Evolutionary conservation across 2,329 filamentous ascomycete species (phyloP), one percentile per base, ranked within the genome.

Genomic region (Xylaria sp.): DNA sequence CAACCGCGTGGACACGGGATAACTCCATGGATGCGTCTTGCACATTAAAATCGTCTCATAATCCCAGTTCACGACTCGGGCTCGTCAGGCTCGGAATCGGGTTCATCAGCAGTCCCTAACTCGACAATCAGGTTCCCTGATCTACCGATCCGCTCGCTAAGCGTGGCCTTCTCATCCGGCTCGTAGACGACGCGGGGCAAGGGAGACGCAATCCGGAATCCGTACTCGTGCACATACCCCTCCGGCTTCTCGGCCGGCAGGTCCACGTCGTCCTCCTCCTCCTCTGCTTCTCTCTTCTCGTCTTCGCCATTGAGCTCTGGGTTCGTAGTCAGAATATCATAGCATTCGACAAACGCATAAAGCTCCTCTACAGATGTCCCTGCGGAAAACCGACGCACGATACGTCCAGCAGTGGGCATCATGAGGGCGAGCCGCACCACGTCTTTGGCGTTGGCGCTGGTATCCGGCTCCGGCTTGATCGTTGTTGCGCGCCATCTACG

Each of bases 301-400:
- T 71, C 68, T 26, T 70, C 71, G 42, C 69, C 71, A 26, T 77
- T 79, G 1, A 94, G 74, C 6, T 72, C 70, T 3, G 70, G 65
- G 51, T 72, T 72, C n/a, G 68, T 72, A 26, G 65, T 72, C 33
- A 71, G 38, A 13, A 91, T 74, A 61, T 93, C 90, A 78, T 94
- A 91, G 81, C 95, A 98, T 77, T 99, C 96, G 2, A 98, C 94
- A 81, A 97, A 97, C 0, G 95, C 96, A 79, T 98, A 98, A 6
- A 99, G 82, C 76, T 97, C 94, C 78, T 98, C 95, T 44, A 98
- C 83, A 2, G 87, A 85, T 0, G 92, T 88, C n/a, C 88, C 84
- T 0, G 86, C 83, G 0, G 84, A 80, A 78, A 99, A 98, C 59
- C 88, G 88, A 49, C 95, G 87, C 65, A 97, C 88, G 2, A 97